Conservation (phyloP, 2,329 filamentous ascomycete genomes). For the Amesomyces nigricolor region DNA sequence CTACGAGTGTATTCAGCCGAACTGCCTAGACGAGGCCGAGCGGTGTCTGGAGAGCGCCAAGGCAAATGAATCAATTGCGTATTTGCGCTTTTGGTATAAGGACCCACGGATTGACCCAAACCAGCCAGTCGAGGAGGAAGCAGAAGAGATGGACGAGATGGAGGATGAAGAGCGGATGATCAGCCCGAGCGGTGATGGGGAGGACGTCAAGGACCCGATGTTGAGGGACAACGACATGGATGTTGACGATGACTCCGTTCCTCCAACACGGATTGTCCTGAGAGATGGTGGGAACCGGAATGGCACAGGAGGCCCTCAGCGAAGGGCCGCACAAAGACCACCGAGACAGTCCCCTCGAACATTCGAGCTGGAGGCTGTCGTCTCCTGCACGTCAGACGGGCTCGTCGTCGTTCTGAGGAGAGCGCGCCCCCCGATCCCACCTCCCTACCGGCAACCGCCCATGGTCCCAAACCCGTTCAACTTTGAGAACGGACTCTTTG, state of each 20-base stretch:
- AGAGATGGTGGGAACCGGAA: background rate
- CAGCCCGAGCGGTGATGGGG: slow-evolving; percentile 36
- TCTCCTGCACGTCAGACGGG: slow-evolving; percentile 85
- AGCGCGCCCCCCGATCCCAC: slow-evolving; percentile 59
- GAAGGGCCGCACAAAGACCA: background rate
- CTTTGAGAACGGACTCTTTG: slow-evolving; percentile 62
- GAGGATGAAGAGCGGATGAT: slow-evolving; percentile 32
- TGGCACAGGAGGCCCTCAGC: slow-evolving; percentile 24
- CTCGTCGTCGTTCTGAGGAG: slow-evolving; percentile 74
- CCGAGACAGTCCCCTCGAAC: slow-evolving; percentile 4
- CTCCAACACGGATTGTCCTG: slow-evolving; percentile 28
- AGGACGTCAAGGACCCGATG: slow-evolving; percentile 1
- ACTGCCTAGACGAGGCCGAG: slow-evolving; percentile 70
- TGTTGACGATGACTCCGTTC: slow-evolving; percentile 31
- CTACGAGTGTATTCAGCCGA: slow-evolving; percentile 78
- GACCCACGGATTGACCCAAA: slow-evolving; percentile 61
- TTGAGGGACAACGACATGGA: slow-evolving; percentile 37
- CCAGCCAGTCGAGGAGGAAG: slow-evolving; percentile 38
- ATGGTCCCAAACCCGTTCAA: slow-evolving; percentile 38
- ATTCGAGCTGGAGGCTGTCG: slow-evolving; percentile 79
- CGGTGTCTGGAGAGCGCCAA: slow-evolving; percentile 79
- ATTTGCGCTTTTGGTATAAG: slow-evolving; percentile 78
- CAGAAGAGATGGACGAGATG: slow-evolving; percentile 42
- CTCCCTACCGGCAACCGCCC: slow-evolving; percentile 49
- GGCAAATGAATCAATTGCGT: slow-evolving; percentile 85